Conservation (phyloP, 495 filamentous ascomycete genomes). For the Podospora comata region DNA sequence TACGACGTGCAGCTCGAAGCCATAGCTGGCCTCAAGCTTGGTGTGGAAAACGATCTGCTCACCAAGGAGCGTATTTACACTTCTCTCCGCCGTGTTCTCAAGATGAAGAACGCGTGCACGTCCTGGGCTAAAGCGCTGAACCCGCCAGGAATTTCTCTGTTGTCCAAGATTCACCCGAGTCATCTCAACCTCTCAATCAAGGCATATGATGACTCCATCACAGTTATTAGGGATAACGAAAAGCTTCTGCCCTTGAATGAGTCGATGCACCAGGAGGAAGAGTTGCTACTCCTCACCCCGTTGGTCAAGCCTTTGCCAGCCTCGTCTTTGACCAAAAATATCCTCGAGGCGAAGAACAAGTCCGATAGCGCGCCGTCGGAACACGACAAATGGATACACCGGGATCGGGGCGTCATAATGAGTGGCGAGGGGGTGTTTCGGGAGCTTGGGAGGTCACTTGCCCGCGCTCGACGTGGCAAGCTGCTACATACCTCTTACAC, state of each 20-base stretch:
- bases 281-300: conserved; percentile 77
- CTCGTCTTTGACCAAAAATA: conserved; percentile 62
- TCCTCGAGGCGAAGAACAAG: conserved; percentile 46
- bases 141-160: conserved; percentile 64
- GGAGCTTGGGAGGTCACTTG: conserved; percentile 75
- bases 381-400: conserved; percentile 53
- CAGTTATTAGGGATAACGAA: conserved; percentile 79
- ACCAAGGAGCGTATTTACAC: conserved; percentile 68
- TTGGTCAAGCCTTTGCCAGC: conserved; percentile 83
- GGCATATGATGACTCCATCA: conserved; percentile 83
- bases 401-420: conserved; percentile 68
- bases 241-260: conserved; percentile 73
- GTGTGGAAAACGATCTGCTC: conserved; percentile 81
- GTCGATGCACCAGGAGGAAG: conserved; percentile 74
- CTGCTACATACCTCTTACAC: conserved; percentile 90
- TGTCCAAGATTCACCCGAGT: conserved; percentile 74
- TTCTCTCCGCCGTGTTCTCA: conserved; percentile 69
- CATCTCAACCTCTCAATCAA: conserved; percentile 75
- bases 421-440: conserved; percentile 85
- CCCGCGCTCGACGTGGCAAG: conserved; percentile 74
- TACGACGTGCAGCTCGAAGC: conserved; percentile 85
- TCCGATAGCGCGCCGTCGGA: conserved; percentile 44
- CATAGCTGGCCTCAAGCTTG: conserved; percentile 76
- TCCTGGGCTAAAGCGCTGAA: conserved; percentile 81
- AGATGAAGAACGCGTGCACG: conserved; percentile 72